Evolutionary conservation across 192 early-diverging fungal genomes (phyloP), one percentile per base, ranked within the genome.

Genomic region (Phycomyces nitens): DNA sequence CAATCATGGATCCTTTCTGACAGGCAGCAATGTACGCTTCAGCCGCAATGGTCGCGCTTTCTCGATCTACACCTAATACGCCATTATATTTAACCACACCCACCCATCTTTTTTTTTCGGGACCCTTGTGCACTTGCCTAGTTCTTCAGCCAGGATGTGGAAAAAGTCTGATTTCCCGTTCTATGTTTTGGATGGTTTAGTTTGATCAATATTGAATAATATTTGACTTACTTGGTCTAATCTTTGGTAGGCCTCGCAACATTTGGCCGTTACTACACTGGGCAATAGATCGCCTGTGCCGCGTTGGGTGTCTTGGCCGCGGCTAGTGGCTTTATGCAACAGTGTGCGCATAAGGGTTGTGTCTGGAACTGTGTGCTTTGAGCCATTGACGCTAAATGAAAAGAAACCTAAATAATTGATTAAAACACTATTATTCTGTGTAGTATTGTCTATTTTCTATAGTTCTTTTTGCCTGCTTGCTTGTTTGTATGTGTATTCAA

Each of bases 201-300:
- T 2, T 2, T 34, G 29, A 5, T 7, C 29, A 34, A 34, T 34
- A 34, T 7, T 34, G 2, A 34, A 5, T 34, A 34, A 34, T 34
- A 34, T 5, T 2, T 34, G 3, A 7, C 29, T 34, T 34, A 34
- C 29, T 34, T 34, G 29, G 53, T 83, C 81, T 23, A 87, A 61
- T 14, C 72, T 58, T 56, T 79, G 66, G 67, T 85, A 89, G 18
- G 84, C 55, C 51, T 83, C 80, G 55, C 84, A 86, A 53, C 78
- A 80, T 27, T 66, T 79, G 59, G 85, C 82, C 10, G 81, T 76
- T 15, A 77, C 62, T 27, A 68, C 77, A 50, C 77, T 85, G 34
- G 65, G 78, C 62, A 66, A 71, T 65, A 69, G 80, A 72, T 71
- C 84, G 42, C 65, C 82, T 71, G 77, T 77, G 38, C 50, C 77